Conservation (phyloP, 345 rosid species). For the Zanthoxylum bungeanum region DNA sequence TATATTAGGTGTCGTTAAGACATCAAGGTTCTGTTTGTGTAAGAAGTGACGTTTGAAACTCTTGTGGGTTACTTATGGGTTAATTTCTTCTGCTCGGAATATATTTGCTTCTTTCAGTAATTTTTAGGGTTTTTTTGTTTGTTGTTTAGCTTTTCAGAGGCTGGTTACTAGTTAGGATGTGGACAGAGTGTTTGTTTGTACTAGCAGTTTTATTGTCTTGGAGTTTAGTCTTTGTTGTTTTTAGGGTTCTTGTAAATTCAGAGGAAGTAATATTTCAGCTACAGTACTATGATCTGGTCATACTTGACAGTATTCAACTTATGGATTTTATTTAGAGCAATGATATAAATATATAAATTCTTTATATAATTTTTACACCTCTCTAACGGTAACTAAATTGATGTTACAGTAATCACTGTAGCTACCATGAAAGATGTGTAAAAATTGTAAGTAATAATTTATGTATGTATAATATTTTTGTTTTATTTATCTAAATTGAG, state of each 20-base stretch:
- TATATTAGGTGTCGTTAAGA: slow-evolving; percentile 32
- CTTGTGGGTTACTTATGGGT: neutral
- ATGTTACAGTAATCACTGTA: neutral
- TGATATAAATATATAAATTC: no score
- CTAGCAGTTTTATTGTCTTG: slow-evolving; percentile 8
- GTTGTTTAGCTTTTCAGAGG: slow-evolving; percentile 14
- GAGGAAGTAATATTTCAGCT: neutral
- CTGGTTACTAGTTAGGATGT: neutral
- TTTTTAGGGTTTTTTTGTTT: slow-evolving; percentile 15
- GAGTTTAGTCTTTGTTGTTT: slow-evolving; percentile 30
- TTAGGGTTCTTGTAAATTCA: neutral
- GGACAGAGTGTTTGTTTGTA: slow-evolving; percentile 16
- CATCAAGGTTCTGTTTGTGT: slow-evolving; percentile 18
- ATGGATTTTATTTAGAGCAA: no score
- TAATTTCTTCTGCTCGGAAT: slow-evolving; percentile 17
- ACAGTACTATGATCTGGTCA: neutral
- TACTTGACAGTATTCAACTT: neutral
- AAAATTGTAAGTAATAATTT: no score
- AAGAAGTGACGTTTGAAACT: slow-evolving; percentile 14
- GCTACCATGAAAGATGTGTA: no score
- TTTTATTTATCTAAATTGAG: no score
- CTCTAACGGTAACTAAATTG: neutral
- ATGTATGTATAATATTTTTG: no score
- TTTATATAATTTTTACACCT: no score
- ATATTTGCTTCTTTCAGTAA: neutral